Base-by-base conservation (phyloP, 805 yeast genomes). In the Ogataea neopini region DNA sequence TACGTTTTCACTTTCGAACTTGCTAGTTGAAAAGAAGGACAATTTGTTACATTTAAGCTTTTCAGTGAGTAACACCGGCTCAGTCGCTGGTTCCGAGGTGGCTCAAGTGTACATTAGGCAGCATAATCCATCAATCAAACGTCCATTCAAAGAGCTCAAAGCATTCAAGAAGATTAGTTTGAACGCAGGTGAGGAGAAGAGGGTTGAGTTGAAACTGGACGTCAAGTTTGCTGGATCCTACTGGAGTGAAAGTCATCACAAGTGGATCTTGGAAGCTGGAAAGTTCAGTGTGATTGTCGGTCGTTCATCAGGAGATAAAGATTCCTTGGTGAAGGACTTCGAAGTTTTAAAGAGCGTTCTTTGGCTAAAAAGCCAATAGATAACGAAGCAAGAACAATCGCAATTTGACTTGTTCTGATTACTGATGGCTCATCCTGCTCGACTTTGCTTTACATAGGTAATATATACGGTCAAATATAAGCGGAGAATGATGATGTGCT, bases 141-240 rank as follows among this genome's bases (percentile, higher is more conserved):
- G 86, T 56, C 83, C 86, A 7, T 57, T 68, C 23, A 81, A 81
- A 63, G 86, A 81, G 54, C 69, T 81, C 61, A 80, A 77, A 62
- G 82, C 74, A 18, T 81, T 77, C 58, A 74, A 64, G 18, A 80
- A 81, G 61, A 73, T 77, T 6, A 58, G 50, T 23, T 54, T 81
- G 48, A 54, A 61, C 39, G 66, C 80, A 4, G 80, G 80, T 11
- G 73, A 71, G 51, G 43, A 69, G 14, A 64, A 64, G 48, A 58
- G 63, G 0, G 77, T 74, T n/a, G 46, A 52, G 1, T 47, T 79
- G 18, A 50, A 48, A 6, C 50, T 78, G 19, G 68, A 72, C 2
- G 45, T 75, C 44, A 75, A 74, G 57, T 80, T 77, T 51, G 75
- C 78, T 9, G 69, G 76, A 3, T 78, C 84, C 0, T 79, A 64